A percentile compares a stretch with the other conserved stretches of the same genome.
These are phyloP conservation scores for Leccinum huronense DNA, from an alignment of 1,284 basidiomycete genomes.

Conservation along the genomic window DNA sequence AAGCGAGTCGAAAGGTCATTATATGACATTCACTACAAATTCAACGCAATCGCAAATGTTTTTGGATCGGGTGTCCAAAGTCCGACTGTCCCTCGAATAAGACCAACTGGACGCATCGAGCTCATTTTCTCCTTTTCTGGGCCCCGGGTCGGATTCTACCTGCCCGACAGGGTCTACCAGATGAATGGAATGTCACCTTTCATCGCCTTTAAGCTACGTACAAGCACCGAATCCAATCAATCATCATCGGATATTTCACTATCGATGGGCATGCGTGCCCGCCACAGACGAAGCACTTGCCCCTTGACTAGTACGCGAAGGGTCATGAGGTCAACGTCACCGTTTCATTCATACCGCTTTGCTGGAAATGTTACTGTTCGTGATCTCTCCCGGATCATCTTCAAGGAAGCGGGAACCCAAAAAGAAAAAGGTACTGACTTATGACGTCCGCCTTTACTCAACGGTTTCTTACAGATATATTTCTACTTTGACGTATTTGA, in stretches of 20 bases:
- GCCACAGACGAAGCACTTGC: constrained; percentile 3
- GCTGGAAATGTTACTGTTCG: neutral
- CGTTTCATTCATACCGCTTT: constrained; percentile 1
- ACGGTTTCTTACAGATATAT: neutral
- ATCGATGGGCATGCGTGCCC: constrained; percentile 10
- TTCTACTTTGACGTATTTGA: constrained; percentile 7
- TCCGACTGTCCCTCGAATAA: neutral
- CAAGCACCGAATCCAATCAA: constrained; percentile 1
- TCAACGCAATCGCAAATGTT: neutral
- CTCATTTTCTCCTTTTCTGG: neutral
- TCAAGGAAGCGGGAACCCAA: neutral
- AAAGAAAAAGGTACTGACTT: neutral
- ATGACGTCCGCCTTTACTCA: constrained; percentile 6
- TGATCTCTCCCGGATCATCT: neutral
- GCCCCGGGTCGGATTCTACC: neutral
- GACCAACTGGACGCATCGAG: neutral
- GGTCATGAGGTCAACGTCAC: neutral
- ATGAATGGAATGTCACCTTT: constrained; percentile 1
- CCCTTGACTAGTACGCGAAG: constrained; percentile 2
- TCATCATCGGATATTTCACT: neutral
- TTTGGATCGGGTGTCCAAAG: neutral
- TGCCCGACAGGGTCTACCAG: neutral
- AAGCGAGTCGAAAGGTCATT: neutral
- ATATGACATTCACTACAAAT: neutral
- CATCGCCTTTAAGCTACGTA: neutral